Conservation (phyloP, 2,329 filamentous ascomycete species). For the Colletotrichum sp. region DNA sequence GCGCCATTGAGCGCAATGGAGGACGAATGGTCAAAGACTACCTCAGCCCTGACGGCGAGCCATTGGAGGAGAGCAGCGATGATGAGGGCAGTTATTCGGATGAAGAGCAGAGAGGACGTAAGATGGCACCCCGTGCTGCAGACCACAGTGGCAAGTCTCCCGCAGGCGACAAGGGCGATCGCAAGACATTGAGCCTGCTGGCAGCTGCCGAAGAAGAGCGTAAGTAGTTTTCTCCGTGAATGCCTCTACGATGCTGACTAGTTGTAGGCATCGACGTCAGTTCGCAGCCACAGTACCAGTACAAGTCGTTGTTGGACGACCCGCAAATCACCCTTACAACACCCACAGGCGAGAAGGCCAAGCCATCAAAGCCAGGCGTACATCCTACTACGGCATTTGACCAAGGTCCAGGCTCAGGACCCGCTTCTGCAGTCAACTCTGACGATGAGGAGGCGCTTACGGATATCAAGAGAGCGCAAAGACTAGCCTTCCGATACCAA, state of each 20-base stretch:
- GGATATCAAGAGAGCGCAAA: constrained; percentile 88
- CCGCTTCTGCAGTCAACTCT: constrained; percentile 70
- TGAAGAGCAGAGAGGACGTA: constrained; percentile 71
- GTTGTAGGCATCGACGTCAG: constrained; percentile 57
- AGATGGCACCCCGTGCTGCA: constrained; percentile 53
- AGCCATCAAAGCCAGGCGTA: constrained; percentile 61
- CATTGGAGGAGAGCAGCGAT: constrained; percentile 72
- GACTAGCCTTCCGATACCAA: constrained; percentile 79
- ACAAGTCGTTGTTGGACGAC: constrained; percentile 69
- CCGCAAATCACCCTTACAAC: constrained; percentile 70
- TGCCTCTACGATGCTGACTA: constrained; percentile 24
- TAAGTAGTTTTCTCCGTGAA: constrained; percentile 46
- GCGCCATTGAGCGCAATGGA: constrained; percentile 42
- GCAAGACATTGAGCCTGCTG: constrained; percentile 64
- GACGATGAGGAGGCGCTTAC: constrained; percentile 85
- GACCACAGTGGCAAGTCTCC: constrained; percentile 43
- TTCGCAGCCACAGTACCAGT: constrained; percentile 56
- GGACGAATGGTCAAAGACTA: constrained; percentile 73
- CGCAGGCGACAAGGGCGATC: constrained; percentile 38
- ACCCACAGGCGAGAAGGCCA: constrained; percentile 65
- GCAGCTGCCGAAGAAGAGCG: constrained; percentile 81
- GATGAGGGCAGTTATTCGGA: constrained; percentile 69
- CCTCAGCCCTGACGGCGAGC: constrained; percentile 67
- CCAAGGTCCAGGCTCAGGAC: constrained; percentile 60
- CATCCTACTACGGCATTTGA: constrained; percentile 90